A percentile compares a stretch with the other conserved stretches of the same genome.
Evolutionary conservation across 208 protist genomes (phyloP).

Genomic region (Crithidia brevicula): DNA sequence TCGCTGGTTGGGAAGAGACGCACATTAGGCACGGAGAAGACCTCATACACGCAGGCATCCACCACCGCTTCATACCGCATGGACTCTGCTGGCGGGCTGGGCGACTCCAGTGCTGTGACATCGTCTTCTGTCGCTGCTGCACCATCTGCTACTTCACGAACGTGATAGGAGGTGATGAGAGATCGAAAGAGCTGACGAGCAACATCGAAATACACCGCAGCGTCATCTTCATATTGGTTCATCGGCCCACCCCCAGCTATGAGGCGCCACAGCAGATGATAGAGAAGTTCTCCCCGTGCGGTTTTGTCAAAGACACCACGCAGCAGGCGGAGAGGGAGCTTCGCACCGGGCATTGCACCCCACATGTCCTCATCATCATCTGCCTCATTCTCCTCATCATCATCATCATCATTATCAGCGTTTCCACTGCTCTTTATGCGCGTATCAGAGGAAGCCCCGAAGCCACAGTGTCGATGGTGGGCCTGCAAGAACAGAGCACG

Average conservation of each 20-base stretch:
- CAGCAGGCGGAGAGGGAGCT: conserved; percentile 29
- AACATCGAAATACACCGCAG: conserved; percentile 53
- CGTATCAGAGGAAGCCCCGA: background rate
- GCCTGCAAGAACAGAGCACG: conserved; percentile 66
- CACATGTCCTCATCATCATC: conserved; percentile 45
- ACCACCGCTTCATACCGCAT: conserved; percentile 28
- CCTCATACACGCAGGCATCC: conserved; percentile 37
- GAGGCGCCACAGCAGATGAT: conserved; percentile 74
- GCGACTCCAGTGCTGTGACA: conserved; percentile 6
- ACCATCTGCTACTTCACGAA: conserved; percentile 10
- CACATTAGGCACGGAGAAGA: conserved; percentile 22
- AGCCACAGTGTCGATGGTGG: conserved; percentile 6
- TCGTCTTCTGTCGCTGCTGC: conserved; percentile 14
- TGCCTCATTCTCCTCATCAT: conserved; percentile 19
- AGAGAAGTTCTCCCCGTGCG: conserved; percentile 65
- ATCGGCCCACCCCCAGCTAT: conserved; percentile 67
- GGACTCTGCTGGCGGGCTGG: background rate
- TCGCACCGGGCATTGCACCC: conserved; percentile 20
- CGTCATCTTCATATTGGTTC: conserved; percentile 86
- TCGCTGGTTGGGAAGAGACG: conserved; percentile 40
- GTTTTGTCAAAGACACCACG: conserved; percentile 32
- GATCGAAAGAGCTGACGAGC: conserved; percentile 46
- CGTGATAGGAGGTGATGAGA: conserved; percentile 44
- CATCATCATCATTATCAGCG: too few species aligned
- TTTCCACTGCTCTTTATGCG: conserved; percentile 9